Evolutionary conservation across 2,329 filamentous ascomycete species (phyloP).

Genomic region (Colletotrichum musicola): DNA sequence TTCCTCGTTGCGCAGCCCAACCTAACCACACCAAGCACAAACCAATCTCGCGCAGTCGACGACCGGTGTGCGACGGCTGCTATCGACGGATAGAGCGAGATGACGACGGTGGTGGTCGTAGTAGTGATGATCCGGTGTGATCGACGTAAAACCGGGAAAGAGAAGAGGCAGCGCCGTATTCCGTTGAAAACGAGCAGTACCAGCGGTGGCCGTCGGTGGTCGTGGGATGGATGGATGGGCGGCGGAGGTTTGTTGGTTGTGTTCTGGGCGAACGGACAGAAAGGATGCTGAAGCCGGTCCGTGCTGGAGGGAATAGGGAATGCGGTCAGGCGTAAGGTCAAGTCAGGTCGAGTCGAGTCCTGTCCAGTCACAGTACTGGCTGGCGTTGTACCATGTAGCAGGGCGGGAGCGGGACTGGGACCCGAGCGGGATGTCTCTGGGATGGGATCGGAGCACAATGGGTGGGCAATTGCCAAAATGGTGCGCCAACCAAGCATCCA

Average conservation of each 20-base stretch:
- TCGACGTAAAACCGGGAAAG: background rate
- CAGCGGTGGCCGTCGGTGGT: background rate
- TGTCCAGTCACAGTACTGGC: constrained; percentile 19
- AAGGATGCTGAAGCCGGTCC: constrained; percentile 10
- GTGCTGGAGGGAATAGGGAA: background rate
- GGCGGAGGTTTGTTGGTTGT: constrained; percentile 5
- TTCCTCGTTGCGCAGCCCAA: constrained; percentile 10
- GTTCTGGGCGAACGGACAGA: constrained; percentile 12
- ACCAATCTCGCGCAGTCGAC: constrained; percentile 10
- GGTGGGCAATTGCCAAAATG: constrained; percentile 6
- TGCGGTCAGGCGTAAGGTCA: constrained; percentile 10
- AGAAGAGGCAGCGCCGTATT: background rate
- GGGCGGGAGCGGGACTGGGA: constrained; percentile 36
- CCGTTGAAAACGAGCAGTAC: background rate
- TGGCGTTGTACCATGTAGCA: constrained; percentile 38
- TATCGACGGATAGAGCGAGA: background rate
- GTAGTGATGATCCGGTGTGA: too few relatives aligned
- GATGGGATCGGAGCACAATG: constrained; percentile 34
- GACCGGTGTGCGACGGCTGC: constrained; percentile 22
- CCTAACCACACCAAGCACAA: constrained; percentile 14
- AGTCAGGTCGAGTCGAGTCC: constrained; percentile 29
- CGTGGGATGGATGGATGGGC: background rate
- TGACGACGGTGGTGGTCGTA: too few relatives aligned
- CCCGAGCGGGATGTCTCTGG: constrained; percentile 34
- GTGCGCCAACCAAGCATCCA: constrained; percentile 26